phyloP scores from a whole-genome alignment of 805 yeast genomes.

The Yarrowia sp. region DNA sequence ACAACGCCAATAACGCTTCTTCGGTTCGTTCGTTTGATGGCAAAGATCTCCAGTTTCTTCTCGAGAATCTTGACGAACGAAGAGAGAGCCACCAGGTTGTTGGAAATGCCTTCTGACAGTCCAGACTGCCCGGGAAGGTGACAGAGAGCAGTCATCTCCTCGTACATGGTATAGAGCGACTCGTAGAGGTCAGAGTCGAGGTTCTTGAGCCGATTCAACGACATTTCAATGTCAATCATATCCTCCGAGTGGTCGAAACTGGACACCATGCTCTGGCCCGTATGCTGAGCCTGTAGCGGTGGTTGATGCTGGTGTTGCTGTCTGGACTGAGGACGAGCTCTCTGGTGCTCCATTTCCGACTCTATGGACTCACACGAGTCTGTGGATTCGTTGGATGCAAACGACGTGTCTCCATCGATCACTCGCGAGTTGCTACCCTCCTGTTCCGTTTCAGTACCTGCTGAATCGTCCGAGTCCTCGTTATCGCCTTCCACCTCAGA shows the following conservation, averaged over 20 bases:
- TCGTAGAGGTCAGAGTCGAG: conserved; percentile 27
- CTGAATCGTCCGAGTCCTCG: conserved; percentile 6
- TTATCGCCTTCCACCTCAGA: conserved; percentile 13
- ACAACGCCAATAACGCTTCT: conserved; percentile 22
- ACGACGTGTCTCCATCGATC: conserved; percentile 9
- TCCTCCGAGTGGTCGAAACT: conserved; percentile 29
- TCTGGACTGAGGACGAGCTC: background rate
- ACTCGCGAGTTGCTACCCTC: background rate
- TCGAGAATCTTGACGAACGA: conserved; percentile 31
- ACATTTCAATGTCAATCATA: conserved; percentile 36
- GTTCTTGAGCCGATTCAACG: conserved; percentile 6
- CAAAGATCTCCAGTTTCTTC: conserved; percentile 18
- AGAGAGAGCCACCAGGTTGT: conserved; percentile 29
- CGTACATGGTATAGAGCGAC: conserved; percentile 18
- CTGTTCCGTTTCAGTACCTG: conserved; percentile 18
- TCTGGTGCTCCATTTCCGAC: conserved; percentile 30
- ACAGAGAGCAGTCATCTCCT: conserved; percentile 27
- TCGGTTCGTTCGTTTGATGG: conserved; percentile 24
- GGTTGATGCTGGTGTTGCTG: background rate
- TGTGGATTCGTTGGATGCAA: conserved; percentile 22
- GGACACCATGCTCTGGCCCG: background rate
- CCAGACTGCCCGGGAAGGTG: conserved; percentile 22
- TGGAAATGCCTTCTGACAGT: conserved; percentile 16
- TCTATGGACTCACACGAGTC: conserved; percentile 20
- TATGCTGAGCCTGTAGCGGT: background rate